Conservation (phyloP, 2,329 filamentous ascomycete species). For the Pseudogymnoascus sp. region DNA sequence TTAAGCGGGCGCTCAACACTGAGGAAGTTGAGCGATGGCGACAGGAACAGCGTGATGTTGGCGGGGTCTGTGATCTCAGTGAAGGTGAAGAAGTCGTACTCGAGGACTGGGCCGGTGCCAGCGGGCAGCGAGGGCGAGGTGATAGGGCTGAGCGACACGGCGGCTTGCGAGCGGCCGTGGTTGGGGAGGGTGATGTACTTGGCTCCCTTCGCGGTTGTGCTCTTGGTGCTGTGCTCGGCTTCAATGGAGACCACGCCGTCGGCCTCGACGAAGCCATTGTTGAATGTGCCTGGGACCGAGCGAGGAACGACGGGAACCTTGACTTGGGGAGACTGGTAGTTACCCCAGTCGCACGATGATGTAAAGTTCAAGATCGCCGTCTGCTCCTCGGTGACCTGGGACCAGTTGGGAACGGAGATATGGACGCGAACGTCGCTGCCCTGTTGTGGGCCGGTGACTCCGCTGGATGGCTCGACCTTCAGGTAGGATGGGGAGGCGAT, state of each 20-base stretch:
- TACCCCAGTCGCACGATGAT: slow-evolving; percentile 38
- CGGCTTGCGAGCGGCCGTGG: slow-evolving; percentile 51
- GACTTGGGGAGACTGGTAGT: slow-evolving; percentile 39
- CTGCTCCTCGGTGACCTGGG: slow-evolving; percentile 32
- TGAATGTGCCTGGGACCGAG: slow-evolving; percentile 42
- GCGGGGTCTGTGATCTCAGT: slow-evolving; percentile 30
- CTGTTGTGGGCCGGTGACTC: slow-evolving; percentile 40
- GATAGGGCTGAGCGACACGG: slow-evolving; percentile 48
- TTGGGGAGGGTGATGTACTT: slow-evolving; percentile 43
- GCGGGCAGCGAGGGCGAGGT: slow-evolving; percentile 41
- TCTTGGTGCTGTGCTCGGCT: slow-evolving; percentile 41
- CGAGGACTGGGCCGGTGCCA: slow-evolving; percentile 44
- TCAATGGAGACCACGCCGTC: slow-evolving; percentile 50
- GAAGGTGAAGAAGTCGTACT: slow-evolving; percentile 53
- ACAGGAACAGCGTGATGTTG: slow-evolving; percentile 43
- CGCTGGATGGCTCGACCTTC: slow-evolving; percentile 40
- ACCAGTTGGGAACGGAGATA: slow-evolving; percentile 44
- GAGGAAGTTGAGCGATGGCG: slow-evolving; percentile 45
- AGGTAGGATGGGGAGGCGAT: slow-evolving; percentile 45
- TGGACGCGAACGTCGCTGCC: slow-evolving; percentile 44
- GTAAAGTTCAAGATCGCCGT: slow-evolving; percentile 46
- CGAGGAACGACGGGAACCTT: slow-evolving; percentile 47
- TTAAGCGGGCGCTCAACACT: slow-evolving; percentile 42
- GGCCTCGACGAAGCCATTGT: slow-evolving; percentile 52
- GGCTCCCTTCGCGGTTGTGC: slow-evolving; percentile 29